Evolutionary conservation across 2,329 filamentous ascomycete species (phyloP).

Genomic region (Lasiodiplodia hormozganensis): DNA sequence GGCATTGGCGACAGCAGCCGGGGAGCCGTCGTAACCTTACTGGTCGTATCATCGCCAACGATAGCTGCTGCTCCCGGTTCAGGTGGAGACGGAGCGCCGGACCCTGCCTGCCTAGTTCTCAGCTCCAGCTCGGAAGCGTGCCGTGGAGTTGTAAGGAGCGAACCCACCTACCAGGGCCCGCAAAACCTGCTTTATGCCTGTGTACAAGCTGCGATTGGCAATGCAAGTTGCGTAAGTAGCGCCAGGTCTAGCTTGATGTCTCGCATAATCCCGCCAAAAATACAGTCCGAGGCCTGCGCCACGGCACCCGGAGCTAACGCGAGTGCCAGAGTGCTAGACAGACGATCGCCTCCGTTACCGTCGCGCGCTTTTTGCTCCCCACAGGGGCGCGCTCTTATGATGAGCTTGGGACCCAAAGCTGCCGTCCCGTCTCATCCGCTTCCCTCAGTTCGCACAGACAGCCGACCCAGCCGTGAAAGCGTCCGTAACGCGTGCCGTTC

Average conservation of each 20-base stretch:
- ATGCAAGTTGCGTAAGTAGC: conserved; percentile 25
- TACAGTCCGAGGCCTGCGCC: conserved; percentile 5
- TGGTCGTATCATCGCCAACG: not conserved
- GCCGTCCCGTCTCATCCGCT: conserved; percentile 6
- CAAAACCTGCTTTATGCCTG: conserved; percentile 10
- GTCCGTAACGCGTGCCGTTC: conserved; percentile 24
- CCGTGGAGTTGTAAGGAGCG: not conserved
- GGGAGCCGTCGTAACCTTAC: not conserved
- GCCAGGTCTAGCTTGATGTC: conserved; percentile 8
- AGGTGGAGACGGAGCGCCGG: not conserved
- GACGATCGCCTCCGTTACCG: conserved; percentile 3
- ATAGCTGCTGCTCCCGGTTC: not conserved
- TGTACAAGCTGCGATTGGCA: conserved; percentile 2
- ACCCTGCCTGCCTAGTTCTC: conserved; percentile 1
- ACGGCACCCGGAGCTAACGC: conserved; percentile 14
- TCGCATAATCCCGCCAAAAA: conserved; percentile 24
- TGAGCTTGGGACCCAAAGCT: conserved; percentile 2
- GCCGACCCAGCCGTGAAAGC: conserved; percentile 10
- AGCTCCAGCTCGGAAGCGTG: not conserved
- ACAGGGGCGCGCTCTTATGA: conserved; percentile 14
- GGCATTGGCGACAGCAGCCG: not conserved
- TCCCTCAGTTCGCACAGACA: conserved; percentile 16
- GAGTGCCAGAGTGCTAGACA: conserved; percentile 18
- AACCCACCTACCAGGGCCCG: not conserved
- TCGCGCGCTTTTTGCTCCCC: conserved; percentile 3